Evolutionary conservation across 2,329 filamentous ascomycete genomes (phyloP), one percentile per base, ranked within the genome.

Genomic region (Lasiodiplodia citricola): DNA sequence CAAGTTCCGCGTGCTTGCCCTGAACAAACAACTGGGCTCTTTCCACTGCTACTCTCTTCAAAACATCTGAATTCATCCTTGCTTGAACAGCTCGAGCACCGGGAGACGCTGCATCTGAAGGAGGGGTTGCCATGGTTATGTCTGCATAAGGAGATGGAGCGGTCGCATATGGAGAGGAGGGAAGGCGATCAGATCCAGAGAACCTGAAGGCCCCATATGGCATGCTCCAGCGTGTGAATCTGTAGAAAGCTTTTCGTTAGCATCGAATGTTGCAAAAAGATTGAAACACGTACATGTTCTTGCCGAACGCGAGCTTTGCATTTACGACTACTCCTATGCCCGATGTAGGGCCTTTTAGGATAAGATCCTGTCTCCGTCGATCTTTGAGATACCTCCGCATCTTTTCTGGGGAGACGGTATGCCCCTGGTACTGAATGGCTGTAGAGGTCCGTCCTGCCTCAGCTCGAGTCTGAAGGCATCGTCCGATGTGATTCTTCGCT

Each of bases 381-480:
- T 52, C 68, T 62, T 76, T 76, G 38, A 76, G 50, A 65, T 76
- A 60, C 52, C 76, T 70, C 41, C 74, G 69, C 0, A 79, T 69
- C 64, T 74, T 76, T 18, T 72, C 72, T 41, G 71, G 63, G 28
- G 77, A 75, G 47, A 78, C 71, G 4, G 69, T 31, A 54, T 73
- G 69, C 23, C 75, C 75, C 51, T 77, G 71, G 41, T 73, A 73
- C n/a, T 66, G 70, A 16, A 76, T 66, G 14, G 25, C 68, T 13
- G 70, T 71, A 28, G 63, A 18, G 2, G 18, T 3, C 56, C 74
- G 72, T 38, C 73, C 71, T 16, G 70, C 51, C 63, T 66, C 21
- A 35, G 71, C 68, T 68, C 73, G 70, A 58, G 69, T 68, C 68
- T 75, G 55, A 60, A 69, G 10, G 31, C 70, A 50, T 52, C 70